Base-by-base conservation (phyloP, 768 basidiomycete species). In the Termitomyces sp. region DNA sequence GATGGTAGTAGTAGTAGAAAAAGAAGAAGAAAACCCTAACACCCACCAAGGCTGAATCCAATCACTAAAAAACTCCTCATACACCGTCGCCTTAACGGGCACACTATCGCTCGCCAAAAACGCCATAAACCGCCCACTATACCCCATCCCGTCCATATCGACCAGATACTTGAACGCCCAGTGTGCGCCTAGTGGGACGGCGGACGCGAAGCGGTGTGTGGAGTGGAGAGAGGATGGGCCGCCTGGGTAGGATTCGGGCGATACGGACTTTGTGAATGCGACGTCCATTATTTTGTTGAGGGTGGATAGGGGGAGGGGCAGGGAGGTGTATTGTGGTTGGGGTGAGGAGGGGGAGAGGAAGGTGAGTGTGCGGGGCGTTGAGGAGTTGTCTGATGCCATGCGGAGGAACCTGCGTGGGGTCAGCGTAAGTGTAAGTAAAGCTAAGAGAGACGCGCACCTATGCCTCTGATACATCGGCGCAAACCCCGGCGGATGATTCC, bases 111-210 rank as follows among this genome's bases (percentile, higher is more conserved):
- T 94, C 46, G 88, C 89, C 67, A 94, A 74, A 70, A 93, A 87
- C 0, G 88, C 82, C 82, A 94, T 86, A 72, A 97, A 95, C 13
- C 94, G 82, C 3, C 89, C 96, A 32, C 90, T 94, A 73, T 98
- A 98, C 20, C 92, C 89, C 91, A 95, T 96, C 16, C 96, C 96
- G 69, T 97, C 96, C 59, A 98, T 74, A 73, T 98, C 96, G 63
- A 96, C 75, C 39, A 96, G 80, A 69, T 96, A 94, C 77, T 97
- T 96, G 79, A 95, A 93, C 61, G 87, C 79, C 96, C 96, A 98
- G 68, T 94, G 90, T 58, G 87, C 82, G 7, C 92, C 92, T 0
- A 98, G 77, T 3, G 90, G 88, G 1, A 92, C 93, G 1, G 90
- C 79, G 55, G 91, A 85, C 12, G 82, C 84, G 66, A 92, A 89